These are phyloP conservation scores for Acorus calamus DNA, from an alignment of 106 monocot genomes.

Conservation along the genomic window DNA sequence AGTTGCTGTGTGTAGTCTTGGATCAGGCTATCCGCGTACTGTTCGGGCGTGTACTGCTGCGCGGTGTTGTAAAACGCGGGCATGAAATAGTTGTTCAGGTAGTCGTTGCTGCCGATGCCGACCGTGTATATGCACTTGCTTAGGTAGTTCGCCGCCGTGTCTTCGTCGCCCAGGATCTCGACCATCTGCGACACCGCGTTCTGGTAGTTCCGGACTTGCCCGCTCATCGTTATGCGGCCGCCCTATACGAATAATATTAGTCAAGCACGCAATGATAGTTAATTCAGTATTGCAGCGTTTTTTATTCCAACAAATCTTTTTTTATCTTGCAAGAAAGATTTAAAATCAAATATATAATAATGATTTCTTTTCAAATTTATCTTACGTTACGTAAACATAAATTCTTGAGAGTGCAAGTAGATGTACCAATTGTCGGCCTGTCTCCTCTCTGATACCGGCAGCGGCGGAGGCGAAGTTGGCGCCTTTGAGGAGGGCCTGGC, in stretches of 20 bases:
- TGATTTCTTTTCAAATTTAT: too few species aligned
- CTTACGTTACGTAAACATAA: too few species aligned
- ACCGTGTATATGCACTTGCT: constrained; percentile 82
- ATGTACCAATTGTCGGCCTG: constrained; percentile 68
- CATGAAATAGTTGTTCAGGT: constrained; percentile 99
- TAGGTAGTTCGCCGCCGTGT: constrained; percentile 44
- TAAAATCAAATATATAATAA: too few species aligned
- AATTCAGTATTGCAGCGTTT: too few species aligned
- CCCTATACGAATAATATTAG: constrained; percentile 29
- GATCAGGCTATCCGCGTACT: constrained; percentile 61
- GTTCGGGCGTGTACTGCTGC: constrained; percentile 49
- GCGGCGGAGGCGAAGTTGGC: constrained; percentile 92
- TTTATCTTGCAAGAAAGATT: too few species aligned
- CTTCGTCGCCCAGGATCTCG: constrained; percentile 51
- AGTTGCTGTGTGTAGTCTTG: constrained; percentile 59
- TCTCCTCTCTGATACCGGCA: constrained; percentile 85
- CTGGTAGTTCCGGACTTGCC: constrained; percentile 65
- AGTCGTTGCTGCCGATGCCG: constrained; percentile 97
- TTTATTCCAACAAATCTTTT: too few species aligned
- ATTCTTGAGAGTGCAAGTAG: too few species aligned
- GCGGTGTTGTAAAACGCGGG: constrained; percentile 52
- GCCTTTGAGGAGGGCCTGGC: constrained; percentile 46
- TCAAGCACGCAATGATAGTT: too few species aligned
- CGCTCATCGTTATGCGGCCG: constrained; percentile 41
- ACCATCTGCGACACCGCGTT: constrained; percentile 51